Conservation (phyloP, 106 monocot species). For the Dendrobium officinale region DNA sequence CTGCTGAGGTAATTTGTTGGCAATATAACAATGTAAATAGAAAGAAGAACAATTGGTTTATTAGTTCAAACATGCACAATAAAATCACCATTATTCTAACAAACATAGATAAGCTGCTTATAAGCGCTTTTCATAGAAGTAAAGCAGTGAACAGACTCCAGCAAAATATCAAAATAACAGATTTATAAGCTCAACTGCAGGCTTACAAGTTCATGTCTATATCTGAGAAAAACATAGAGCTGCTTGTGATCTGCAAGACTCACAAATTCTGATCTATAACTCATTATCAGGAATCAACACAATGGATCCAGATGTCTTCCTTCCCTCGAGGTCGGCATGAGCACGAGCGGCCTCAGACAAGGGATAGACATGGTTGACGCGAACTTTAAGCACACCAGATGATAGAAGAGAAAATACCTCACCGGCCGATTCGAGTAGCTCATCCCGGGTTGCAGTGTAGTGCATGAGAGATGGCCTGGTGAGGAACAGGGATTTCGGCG, state of each 20-base stretch:
- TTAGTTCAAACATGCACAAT: no score
- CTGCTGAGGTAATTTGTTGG: no score
- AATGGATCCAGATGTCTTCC: slow-evolving; percentile 84
- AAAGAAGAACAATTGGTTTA: no score
- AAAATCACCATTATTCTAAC: no score
- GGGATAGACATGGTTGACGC: slow-evolving; percentile 73
- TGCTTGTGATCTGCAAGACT: background rate
- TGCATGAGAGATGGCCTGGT: slow-evolving; percentile 66
- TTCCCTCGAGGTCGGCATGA: slow-evolving; percentile 74
- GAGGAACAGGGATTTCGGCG: slow-evolving; percentile 68
- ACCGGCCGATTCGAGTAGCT: slow-evolving; percentile 73
- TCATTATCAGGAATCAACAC: slow-evolving; percentile 42
- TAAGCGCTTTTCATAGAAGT: no score
- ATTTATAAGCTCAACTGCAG: no score
- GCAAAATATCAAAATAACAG: no score
- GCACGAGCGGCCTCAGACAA: slow-evolving; percentile 68
- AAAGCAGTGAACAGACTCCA: no score
- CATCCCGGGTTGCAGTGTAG: slow-evolving; percentile 72
- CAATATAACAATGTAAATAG: no score
- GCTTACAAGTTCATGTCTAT: no score
- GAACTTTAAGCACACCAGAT: slow-evolving; percentile 59
- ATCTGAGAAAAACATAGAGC: no score
- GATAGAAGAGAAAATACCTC: slow-evolving; percentile 64
- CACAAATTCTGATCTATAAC: background rate
- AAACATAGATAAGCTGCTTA: no score